Evolutionary conservation across 2,329 filamentous ascomycete genomes (phyloP).

Genomic region (Aspergillus sp.): DNA sequence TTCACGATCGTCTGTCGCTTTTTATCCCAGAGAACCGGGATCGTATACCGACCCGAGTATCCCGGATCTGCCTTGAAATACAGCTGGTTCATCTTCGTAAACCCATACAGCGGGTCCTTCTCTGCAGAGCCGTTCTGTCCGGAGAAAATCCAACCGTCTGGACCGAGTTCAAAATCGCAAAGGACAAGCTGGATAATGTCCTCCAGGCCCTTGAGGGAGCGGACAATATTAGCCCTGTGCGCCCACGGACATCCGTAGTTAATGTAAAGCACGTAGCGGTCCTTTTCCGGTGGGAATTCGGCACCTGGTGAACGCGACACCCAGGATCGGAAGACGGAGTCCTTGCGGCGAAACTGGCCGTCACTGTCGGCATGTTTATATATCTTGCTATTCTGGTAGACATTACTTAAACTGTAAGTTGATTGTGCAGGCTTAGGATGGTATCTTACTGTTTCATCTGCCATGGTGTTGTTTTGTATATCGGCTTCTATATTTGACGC

Average conservation of each 20-base stretch:
- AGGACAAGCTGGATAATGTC: constrained; percentile 50
- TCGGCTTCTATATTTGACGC: neutral
- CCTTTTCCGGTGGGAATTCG: constrained; percentile 58
- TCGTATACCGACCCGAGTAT: constrained; percentile 75
- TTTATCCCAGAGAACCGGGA: constrained; percentile 80
- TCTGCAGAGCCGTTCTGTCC: constrained; percentile 57
- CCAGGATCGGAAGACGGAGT: constrained; percentile 56
- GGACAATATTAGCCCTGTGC: constrained; percentile 50
- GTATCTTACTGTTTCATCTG: neutral
- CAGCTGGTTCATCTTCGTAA: constrained; percentile 68
- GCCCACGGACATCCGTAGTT: constrained; percentile 65
- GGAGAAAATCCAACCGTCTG: constrained; percentile 72
- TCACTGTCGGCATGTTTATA: constrained; percentile 43
- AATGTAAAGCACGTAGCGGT: constrained; percentile 63
- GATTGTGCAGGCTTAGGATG: neutral
- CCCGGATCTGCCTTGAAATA: constrained; percentile 70
- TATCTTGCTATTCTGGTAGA: constrained; percentile 18
- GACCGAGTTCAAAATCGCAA: constrained; percentile 37
- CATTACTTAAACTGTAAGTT: neutral
- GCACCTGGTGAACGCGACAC: constrained; percentile 54
- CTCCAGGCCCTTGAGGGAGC: constrained; percentile 52
- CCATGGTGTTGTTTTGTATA: neutral
- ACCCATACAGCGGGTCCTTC: constrained; percentile 70
- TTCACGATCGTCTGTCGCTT: constrained; percentile 72
- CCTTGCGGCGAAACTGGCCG: constrained; percentile 55